Evolutionary conservation across 192 early-diverging fungal species (phyloP).

Genomic region (Helicostylum pulchrum): DNA sequence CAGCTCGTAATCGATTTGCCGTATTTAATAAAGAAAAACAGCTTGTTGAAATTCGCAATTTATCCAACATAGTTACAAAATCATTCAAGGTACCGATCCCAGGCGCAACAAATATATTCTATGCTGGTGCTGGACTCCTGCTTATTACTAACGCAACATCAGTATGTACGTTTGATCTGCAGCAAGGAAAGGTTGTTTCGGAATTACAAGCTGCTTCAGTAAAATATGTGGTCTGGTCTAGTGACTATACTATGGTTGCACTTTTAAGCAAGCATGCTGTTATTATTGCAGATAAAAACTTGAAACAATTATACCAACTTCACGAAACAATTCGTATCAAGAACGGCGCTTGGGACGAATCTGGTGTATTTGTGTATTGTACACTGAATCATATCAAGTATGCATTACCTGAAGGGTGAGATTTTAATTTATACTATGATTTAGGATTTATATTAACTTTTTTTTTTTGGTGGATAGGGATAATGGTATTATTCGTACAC

Average conservation of each 20-base stretch:
- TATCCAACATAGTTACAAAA: constrained; percentile 85
- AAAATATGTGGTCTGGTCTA: constrained; percentile 93
- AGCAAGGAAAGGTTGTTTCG: constrained; percentile 68
- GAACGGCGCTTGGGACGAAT: constrained; percentile 93
- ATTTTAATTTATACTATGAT: background rate
- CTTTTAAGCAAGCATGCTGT: constrained; percentile 96
- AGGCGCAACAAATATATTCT: constrained; percentile 81
- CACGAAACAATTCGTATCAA: constrained; percentile 99
- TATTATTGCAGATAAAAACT: constrained; percentile 80
- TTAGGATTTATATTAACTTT: background rate
- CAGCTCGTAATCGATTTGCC: constrained; percentile 96
- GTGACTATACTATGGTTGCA: constrained; percentile 83
- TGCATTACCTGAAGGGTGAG: constrained; percentile 85
- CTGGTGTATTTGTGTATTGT: constrained; percentile 89
- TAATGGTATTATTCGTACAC: constrained; percentile 93
- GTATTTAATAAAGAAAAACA: constrained; percentile 85
- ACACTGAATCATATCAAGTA: constrained; percentile 99
- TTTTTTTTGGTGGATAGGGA: constrained; percentile 57
- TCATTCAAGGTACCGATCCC: constrained; percentile 75
- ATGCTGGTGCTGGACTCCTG: constrained; percentile 80
- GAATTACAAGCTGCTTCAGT: constrained; percentile 81
- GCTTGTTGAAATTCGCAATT: constrained; percentile 84
- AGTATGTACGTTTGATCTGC: constrained; percentile 89
- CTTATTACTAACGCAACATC: constrained; percentile 81
- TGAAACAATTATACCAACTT: constrained; percentile 86